Evolutionary conservation across 108 stramenopile genomes (phyloP).

Genomic region (Aurantiochytrium sp.): DNA sequence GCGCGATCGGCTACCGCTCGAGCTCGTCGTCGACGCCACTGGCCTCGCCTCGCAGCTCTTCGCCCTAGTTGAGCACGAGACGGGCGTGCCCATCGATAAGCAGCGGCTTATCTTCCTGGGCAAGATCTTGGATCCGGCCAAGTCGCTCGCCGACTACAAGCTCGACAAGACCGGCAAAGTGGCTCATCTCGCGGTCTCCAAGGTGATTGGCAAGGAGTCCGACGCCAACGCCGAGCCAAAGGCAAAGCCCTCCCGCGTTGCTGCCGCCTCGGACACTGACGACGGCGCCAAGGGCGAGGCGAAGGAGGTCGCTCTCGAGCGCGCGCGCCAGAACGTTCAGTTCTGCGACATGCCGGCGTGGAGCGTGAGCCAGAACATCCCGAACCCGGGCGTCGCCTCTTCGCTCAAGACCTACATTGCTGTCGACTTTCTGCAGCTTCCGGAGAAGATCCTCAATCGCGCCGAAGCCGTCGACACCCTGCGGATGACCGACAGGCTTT

Average conservation of each 20-base stretch:
- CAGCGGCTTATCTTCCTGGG: slow-evolving; percentile 24
- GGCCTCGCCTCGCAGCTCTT: not conserved
- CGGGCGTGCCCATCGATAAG: not conserved
- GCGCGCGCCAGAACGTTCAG: slow-evolving; percentile 12
- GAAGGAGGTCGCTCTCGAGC: not conserved
- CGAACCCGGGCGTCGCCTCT: slow-evolving; percentile 32
- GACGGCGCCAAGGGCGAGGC: not conserved
- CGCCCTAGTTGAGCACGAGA: not conserved
- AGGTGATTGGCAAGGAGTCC: not conserved
- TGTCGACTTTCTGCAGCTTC: slow-evolving; percentile 36
- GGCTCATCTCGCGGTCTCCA: not conserved
- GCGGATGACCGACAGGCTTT: slow-evolving; percentile 28
- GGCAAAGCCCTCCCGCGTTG: not conserved
- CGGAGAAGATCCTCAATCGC: not conserved
- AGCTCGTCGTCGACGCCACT: not conserved
- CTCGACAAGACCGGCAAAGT: not conserved
- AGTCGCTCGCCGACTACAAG: not conserved
- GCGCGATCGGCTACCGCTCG: not conserved
- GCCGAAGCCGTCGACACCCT: slow-evolving; percentile 32
- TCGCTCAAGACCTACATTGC: slow-evolving; percentile 31
- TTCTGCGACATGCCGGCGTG: not conserved
- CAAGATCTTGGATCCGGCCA: not conserved
- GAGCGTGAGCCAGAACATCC: not conserved
- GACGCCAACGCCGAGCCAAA: not conserved
- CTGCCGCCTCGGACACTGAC: not conserved